Evolutionary conservation across 2,329 filamentous ascomycete species (phyloP).

Genomic region (Fusarium sp.): DNA sequence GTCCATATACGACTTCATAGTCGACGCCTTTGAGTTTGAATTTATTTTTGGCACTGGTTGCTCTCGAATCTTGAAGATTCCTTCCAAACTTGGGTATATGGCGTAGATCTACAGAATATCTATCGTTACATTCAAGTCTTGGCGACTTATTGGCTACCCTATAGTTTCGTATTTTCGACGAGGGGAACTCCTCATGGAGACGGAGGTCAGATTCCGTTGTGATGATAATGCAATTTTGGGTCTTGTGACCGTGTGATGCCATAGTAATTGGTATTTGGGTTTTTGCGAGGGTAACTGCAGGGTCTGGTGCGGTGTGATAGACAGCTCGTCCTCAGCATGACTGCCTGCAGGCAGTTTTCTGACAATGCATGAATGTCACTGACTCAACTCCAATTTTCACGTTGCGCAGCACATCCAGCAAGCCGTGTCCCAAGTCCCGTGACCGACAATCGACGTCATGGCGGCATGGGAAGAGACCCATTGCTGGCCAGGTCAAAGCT

Average conservation of each 20-base stretch:
- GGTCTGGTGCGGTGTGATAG: background rate
- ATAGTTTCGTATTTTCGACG: background rate
- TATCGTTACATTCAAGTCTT: background rate
- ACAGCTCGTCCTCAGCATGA: background rate
- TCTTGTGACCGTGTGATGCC: conserved; percentile 2
- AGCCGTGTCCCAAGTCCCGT: conserved; percentile 33
- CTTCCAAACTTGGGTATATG: background rate
- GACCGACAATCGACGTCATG: conserved; percentile 39
- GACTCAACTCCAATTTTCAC: background rate
- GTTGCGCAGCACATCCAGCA: conserved; percentile 15
- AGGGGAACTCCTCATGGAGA: background rate
- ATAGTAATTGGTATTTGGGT: background rate
- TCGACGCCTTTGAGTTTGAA: conserved; percentile 1
- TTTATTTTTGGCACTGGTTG: conserved; percentile 33
- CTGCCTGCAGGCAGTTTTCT: background rate
- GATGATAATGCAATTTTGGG: background rate
- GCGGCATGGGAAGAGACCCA: conserved; percentile 8
- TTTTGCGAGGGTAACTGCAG: background rate
- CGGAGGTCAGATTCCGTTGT: conserved; percentile 12
- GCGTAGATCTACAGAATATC: background rate
- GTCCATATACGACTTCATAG: conserved; percentile 5
- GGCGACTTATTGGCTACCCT: conserved; percentile 18
- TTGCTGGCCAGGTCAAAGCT: conserved; percentile 13
- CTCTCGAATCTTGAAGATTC: background rate
- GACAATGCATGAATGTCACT: conserved; percentile 14